Evolutionary conservation across 176 grass and related monocot species (phyloP).

Genomic region (Phyllostachys edulis): DNA sequence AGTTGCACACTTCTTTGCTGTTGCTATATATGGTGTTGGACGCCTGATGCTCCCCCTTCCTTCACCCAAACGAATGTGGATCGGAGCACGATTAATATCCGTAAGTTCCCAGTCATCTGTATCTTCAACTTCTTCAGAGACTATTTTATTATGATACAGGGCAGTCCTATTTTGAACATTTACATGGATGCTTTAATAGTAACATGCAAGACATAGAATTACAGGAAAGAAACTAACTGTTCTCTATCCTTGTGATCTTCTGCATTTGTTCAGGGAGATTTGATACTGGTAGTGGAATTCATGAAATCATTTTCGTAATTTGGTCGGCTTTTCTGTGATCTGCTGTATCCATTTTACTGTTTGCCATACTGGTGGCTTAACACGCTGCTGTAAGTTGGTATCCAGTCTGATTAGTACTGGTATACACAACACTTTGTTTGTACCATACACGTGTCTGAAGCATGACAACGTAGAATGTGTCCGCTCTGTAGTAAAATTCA

Average conservation of each 20-base stretch:
- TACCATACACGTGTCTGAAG: background rate
- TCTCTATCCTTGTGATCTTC: background rate
- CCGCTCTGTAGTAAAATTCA: background rate
- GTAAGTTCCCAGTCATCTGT: constrained; percentile 44
- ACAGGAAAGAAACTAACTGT: background rate
- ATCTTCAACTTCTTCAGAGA: background rate
- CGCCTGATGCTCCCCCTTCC: constrained; percentile 83
- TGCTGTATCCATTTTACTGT: background rate
- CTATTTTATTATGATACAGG: background rate
- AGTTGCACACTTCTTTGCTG: constrained; percentile 95
- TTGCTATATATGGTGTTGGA: constrained; percentile 91
- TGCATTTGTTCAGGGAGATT: background rate
- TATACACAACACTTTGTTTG: background rate
- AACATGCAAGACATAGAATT: background rate
- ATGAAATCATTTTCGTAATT: background rate
- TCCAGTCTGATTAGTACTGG: background rate
- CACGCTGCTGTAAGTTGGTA: background rate
- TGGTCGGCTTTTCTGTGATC: background rate
- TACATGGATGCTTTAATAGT: background rate
- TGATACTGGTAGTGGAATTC: background rate
- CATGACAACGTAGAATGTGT: background rate
- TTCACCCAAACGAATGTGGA: constrained; percentile 76
- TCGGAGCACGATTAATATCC: constrained; percentile 75
- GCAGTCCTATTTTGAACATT: background rate
- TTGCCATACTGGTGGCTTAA: background rate